Evolutionary conservation across 495 filamentous ascomycete genomes (phyloP), one percentile per base, ranked within the genome.

Genomic region (Chaetomium tenue): DNA sequence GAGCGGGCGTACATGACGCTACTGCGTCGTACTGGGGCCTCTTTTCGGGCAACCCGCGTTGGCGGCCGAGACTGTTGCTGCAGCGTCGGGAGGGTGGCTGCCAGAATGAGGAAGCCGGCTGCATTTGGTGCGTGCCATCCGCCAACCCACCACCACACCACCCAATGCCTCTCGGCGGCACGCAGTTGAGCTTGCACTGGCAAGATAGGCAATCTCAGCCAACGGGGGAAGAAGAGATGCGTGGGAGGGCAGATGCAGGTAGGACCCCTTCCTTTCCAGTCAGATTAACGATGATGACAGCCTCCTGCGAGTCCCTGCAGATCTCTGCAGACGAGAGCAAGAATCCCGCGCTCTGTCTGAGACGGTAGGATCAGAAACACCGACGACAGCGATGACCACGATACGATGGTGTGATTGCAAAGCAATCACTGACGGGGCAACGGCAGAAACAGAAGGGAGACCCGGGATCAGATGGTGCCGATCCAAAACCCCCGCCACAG

Each of bases 31-130:
- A 48, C 37, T 47, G 57, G 22, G 23, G 37, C 23, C 47, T 48
- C 48, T 33, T 11, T 61, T 61, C 48, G 33, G 58, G 58, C 30
- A 61, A 61, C 47, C 58, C 58, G 58, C 33, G 22, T 12, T 61
- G 47, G 58, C 37, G 30, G 46, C 26, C 26, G 58, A 13, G 20
- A 7, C 7, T 42, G 56, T 18, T 46, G 37, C 56, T 58, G 56
- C 56, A 40, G 33, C 12, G 3, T 40, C 18, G 26, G 5, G 23
- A n/a, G 12, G 25, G 28, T 11, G 5, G 26, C 11, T 55, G 26
- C 33, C 54, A 40, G 37, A 57, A 57, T 16, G 33, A 57, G 54
- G 37, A 57, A 57, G 54, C 54, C 54, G 54, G 28, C 16, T 20
- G 52, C 52, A 37, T 8, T 16, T 11, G 50, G 8, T 53, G 50